phyloP scores from a whole-genome alignment of 345 rosid genomes.

The Brassica cretica region DNA sequence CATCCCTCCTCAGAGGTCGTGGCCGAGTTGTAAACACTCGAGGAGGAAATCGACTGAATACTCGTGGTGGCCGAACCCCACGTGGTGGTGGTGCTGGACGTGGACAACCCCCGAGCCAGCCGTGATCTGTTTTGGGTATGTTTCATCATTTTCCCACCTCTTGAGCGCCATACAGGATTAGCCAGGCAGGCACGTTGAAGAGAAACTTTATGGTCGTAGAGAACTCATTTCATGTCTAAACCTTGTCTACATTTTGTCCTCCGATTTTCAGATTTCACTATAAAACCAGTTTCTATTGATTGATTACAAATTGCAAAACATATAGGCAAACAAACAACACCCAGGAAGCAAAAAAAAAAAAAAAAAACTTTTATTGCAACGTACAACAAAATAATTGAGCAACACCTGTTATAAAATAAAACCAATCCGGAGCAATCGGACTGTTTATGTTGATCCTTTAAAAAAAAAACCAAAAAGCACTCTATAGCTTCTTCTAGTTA shows the following conservation, averaged over 20 bases:
- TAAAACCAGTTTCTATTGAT: constrained; percentile 25
- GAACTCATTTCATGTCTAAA: not conserved
- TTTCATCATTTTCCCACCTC: not conserved
- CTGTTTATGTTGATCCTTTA: constrained; percentile 16
- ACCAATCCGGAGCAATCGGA: constrained; percentile 39
- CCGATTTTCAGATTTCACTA: not conserved
- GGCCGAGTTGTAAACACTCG: constrained; percentile 49
- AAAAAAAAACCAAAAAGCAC: constrained; percentile 24
- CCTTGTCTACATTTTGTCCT: not conserved
- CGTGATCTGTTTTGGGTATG: constrained; percentile 32
- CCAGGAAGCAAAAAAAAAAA: not conserved
- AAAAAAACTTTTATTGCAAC: constrained; percentile 16
- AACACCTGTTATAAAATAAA: constrained; percentile 24
- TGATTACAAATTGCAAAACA: constrained; percentile 30
- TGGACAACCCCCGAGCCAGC: constrained; percentile 50
- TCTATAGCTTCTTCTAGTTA: constrained; percentile 31
- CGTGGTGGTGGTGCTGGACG: constrained; percentile 33
- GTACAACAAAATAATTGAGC: constrained; percentile 14
- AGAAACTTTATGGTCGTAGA: constrained; percentile 7
- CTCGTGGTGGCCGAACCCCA: constrained; percentile 47
- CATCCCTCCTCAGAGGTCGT: constrained; percentile 47
- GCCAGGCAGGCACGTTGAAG: constrained; percentile 5
- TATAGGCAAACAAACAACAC: constrained; percentile 13
- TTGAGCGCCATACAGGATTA: not conserved
- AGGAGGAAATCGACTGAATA: constrained; percentile 33